phyloP scores from a whole-genome alignment of 441 rosid species.

The Geranium incanum region DNA sequence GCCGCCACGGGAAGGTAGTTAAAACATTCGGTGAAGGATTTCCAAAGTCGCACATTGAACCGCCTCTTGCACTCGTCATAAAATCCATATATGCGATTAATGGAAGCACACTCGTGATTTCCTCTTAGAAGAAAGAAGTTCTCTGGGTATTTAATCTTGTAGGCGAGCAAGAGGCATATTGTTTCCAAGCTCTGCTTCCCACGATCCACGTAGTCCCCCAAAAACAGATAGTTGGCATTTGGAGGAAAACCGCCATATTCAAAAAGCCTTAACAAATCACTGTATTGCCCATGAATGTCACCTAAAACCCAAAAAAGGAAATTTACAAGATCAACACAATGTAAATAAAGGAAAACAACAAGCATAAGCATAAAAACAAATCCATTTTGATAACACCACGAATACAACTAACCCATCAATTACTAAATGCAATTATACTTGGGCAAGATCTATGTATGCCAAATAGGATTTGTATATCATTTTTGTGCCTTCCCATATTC shows the following conservation, averaged over 20 bases:
- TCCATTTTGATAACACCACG: background rate
- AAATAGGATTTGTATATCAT: background rate
- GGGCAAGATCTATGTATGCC: background rate
- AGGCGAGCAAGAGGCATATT: constrained; percentile 78
- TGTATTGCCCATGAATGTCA: constrained; percentile 87
- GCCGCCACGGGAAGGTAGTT: constrained; percentile 91
- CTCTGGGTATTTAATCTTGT: constrained; percentile 83
- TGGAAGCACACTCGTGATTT: constrained; percentile 84
- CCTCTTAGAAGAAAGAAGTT: constrained; percentile 85
- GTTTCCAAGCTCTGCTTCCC: constrained; percentile 96
- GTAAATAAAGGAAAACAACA: background rate
- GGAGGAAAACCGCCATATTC: constrained; percentile 94
- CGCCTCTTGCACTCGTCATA: constrained; percentile 87
- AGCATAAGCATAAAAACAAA: background rate
- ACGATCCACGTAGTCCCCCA: constrained; percentile 90
- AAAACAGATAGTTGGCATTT: constrained; percentile 65
- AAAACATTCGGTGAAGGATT: constrained; percentile 72
- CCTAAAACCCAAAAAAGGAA: constrained; percentile 36
- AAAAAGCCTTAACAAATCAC: constrained; percentile 83
- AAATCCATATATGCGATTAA: constrained; percentile 79
- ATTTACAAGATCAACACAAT: constrained; percentile 9
- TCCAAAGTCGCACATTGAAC: constrained; percentile 84
- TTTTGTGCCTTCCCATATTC: background rate
- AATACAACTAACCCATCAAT: background rate
- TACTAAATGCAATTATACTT: background rate